Conservation (phyloP, 805 yeast species). For the Huiozyma sinensis region DNA sequence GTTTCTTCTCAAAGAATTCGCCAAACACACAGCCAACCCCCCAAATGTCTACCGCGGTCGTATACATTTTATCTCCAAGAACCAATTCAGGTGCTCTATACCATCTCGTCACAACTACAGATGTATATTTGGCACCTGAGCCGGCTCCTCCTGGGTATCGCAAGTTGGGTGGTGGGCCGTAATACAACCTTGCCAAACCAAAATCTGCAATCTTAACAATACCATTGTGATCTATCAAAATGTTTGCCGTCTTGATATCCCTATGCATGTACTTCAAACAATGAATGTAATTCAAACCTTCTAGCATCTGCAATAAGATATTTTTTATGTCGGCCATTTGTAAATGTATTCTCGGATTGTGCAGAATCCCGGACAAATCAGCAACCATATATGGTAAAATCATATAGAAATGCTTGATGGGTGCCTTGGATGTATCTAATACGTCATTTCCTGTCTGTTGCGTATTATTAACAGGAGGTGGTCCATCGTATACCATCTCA, state of each 20-base stretch:
- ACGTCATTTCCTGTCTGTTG: neutral
- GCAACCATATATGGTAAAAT: conserved; percentile 89
- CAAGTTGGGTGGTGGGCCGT: conserved; percentile 47
- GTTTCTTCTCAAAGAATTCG: conserved; percentile 72
- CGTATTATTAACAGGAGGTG: conserved; percentile 10
- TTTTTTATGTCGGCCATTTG: conserved; percentile 67
- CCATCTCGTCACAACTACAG: conserved; percentile 93
- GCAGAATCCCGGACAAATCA: conserved; percentile 82
- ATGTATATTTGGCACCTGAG: conserved; percentile 36
- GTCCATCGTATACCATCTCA: conserved; percentile 61
- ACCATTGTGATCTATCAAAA: conserved; percentile 68
- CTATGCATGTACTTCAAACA: conserved; percentile 55
- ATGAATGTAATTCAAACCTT: conserved; percentile 73
- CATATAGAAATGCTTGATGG: conserved; percentile 50
- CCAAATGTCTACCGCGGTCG: conserved; percentile 96
- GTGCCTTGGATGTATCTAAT: neutral
- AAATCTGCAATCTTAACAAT: conserved; percentile 86
- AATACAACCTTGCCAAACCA: conserved; percentile 75
- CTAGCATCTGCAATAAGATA: conserved; percentile 63
- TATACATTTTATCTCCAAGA: conserved; percentile 74
- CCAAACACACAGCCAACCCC: conserved; percentile 95
- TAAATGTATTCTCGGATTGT: conserved; percentile 59
- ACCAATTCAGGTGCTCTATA: conserved; percentile 92
- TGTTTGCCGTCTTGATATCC: conserved; percentile 94
- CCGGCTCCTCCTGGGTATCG: conserved; percentile 38